Base-by-base conservation (phyloP, 768 basidiomycete species). In the Nidularia sp. region DNA sequence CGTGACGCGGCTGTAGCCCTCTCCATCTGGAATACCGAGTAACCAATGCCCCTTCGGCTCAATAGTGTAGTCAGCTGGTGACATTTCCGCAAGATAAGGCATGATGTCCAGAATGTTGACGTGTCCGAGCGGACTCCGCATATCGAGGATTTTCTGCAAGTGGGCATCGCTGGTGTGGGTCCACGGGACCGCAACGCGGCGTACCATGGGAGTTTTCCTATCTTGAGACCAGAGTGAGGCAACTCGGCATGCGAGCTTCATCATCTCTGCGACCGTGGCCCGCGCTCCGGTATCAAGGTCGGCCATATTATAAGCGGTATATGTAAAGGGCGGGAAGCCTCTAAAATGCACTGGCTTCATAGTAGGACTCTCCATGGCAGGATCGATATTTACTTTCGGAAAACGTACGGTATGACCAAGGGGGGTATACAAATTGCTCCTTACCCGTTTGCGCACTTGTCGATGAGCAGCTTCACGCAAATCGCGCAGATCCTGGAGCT, bases 1-100 rank as follows among this genome's bases (percentile, higher is more conserved):
- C 6, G 97, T 98, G 6, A 80, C 83, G 18, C 90, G 81, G 13
- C 78, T 69, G 64, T 99, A 99, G 3, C 95, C 95, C 56, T 88
- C 87, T 41, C 81, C 80, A 2, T 80, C 78, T 2, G 74, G 72
- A n/a, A 91, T 64, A 0, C 88, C 93, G 59, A 98, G 66, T 4
- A 66, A 63, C 74, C 74, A 84, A 62, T 98, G 95, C 45, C 69
- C 76, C 12, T 69, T 74, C 0, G 90, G 84, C 43, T 75, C 70
- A 41, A 85, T 63, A 0, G 74, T 69, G 61, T 84, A 81, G 13
- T 62, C 65, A 0, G 72, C 77, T 0, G 64, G 48, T 1, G 76
- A 64, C 6, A 70, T 59, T 12, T 65, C 58, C 3, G 76, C 54
- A 13, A 72, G 62, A 47, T 62, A 55, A 18, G 63, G 60, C 33